Conservation (phyloP, 306 rosid genomes). For the Vicia faba region DNA sequence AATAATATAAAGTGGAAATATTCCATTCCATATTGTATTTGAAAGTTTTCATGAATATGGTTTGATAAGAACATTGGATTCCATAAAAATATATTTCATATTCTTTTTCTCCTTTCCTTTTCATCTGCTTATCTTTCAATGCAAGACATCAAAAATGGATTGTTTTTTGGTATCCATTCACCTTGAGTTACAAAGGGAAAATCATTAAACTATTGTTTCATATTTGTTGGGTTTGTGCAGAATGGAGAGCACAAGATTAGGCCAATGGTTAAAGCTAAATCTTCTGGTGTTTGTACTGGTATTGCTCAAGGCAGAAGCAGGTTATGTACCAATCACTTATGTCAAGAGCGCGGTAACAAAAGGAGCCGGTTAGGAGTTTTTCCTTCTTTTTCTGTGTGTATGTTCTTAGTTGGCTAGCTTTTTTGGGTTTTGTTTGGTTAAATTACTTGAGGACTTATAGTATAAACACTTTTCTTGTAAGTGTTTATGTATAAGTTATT, state of each 20-base stretch:
- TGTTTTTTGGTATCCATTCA: no score
- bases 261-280: conserved; percentile 54
- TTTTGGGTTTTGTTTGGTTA: not conserved
- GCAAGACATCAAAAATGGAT: conserved; percentile 19
- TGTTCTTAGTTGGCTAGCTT: conserved; percentile 23
- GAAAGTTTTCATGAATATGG: not conserved
- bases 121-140: conserved; percentile 21
- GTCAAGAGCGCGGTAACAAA: conserved; percentile 62
- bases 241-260: conserved; percentile 53
- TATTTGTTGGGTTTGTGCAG: conserved; percentile 48
- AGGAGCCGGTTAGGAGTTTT: conserved; percentile 82
- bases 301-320: conserved; percentile 53
- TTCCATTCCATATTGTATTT: conserved; percentile 24
- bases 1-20: conserved; percentile 18
- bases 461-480: not conserved
- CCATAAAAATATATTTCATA: not conserved
- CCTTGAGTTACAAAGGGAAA: conserved; percentile 16
- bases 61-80: conserved; percentile 18
- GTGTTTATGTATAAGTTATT: not conserved
- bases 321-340: conserved; percentile 67
- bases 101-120: conserved; percentile 3
- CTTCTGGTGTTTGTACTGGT: conserved; percentile 46
- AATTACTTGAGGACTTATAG: not conserved
- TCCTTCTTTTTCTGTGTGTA: not conserved
- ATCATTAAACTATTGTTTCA: conserved; percentile 9